Conservation (phyloP, 2,329 filamentous ascomycete genomes). For the Aspergillus unguis region DNA sequence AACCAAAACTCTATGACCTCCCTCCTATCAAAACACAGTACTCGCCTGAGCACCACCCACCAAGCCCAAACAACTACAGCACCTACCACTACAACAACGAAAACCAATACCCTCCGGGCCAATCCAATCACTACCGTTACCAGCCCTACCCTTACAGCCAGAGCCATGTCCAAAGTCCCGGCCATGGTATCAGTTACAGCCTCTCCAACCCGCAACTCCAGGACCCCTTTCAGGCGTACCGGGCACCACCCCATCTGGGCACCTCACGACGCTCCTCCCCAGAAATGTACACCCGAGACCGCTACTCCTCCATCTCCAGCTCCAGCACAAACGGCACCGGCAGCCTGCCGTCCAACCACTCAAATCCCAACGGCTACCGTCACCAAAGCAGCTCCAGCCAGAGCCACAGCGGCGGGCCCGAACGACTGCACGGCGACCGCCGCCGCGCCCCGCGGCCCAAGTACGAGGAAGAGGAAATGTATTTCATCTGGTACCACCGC, state of each 20-base stretch:
- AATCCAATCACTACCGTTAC: conserved; percentile 1
- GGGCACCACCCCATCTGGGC: conserved; percentile 8
- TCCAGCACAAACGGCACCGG: conserved; percentile 39
- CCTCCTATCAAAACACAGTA: conserved; percentile 20
- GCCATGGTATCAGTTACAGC: too few relatives aligned
- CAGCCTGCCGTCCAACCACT: conserved; percentile 33
- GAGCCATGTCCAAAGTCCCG: neutral
- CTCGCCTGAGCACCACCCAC: conserved; percentile 28
- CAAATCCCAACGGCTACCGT: conserved; percentile 30
- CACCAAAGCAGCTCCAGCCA: conserved; percentile 26
- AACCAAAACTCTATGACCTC: conserved; percentile 20
- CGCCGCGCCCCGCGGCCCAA: conserved; percentile 45
- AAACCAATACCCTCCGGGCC: neutral
- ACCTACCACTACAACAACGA: conserved; percentile 27
- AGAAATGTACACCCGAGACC: conserved; percentile 37
- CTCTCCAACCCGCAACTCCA: neutral
- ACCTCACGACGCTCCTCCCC: conserved; percentile 34
- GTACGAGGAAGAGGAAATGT: conserved; percentile 47
- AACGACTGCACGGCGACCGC: conserved; percentile 22
- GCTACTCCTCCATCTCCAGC: conserved; percentile 42
- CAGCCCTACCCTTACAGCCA: conserved; percentile 3
- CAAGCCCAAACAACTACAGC: conserved; percentile 29
- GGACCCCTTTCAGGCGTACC: too few relatives aligned
- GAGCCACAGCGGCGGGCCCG: neutral
- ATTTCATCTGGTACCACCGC: conserved; percentile 51